phyloP scores from a whole-genome alignment of 768 basidiomycete species.

The Crepidotus variabilis region DNA sequence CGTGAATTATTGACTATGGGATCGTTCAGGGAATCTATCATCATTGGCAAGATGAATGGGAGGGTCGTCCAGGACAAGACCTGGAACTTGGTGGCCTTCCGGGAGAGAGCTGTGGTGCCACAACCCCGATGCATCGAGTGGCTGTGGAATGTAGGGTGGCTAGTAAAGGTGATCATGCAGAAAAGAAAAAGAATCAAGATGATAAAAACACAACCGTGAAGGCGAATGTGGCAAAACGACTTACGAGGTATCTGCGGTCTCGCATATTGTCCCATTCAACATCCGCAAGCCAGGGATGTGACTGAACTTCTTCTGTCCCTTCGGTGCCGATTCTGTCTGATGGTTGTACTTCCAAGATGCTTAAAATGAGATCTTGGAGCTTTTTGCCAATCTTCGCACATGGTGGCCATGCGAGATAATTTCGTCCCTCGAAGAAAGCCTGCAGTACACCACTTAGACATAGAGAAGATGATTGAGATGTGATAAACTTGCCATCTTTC shows the following conservation, averaged over 20 bases:
- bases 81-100: slow-evolving; percentile 31
- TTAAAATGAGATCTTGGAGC: slow-evolving; percentile 38
- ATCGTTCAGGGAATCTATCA: slow-evolving; percentile 25
- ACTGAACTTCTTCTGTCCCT: slow-evolving; percentile 28
- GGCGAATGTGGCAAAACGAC: slow-evolving; percentile 14
- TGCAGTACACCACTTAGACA: neutral
- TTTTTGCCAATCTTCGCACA: slow-evolving; percentile 30
- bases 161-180: slow-evolving; percentile 13
- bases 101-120: slow-evolving; percentile 40
- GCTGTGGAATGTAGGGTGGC: slow-evolving; percentile 40
- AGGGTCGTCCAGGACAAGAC: slow-evolving; percentile 29
- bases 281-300: slow-evolving; percentile 41
- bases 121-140: slow-evolving; percentile 13
- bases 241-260: slow-evolving; percentile 39
- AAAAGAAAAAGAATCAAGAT: neutral
- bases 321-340: slow-evolving; percentile 35
- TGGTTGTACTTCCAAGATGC: slow-evolving; percentile 35
- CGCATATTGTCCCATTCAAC: slow-evolving; percentile 48
- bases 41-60: slow-evolving; percentile 32
- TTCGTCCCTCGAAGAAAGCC: neutral
- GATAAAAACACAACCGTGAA: neutral
- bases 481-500: slow-evolving; percentile 22
- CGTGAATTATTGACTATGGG: too few species aligned
- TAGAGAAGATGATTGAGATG: neutral
- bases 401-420: slow-evolving; percentile 30